These are phyloP conservation scores for Rhynchospora tenuis DNA, from an alignment of 176 grass and related monocot genomes.

Conservation along the genomic window DNA sequence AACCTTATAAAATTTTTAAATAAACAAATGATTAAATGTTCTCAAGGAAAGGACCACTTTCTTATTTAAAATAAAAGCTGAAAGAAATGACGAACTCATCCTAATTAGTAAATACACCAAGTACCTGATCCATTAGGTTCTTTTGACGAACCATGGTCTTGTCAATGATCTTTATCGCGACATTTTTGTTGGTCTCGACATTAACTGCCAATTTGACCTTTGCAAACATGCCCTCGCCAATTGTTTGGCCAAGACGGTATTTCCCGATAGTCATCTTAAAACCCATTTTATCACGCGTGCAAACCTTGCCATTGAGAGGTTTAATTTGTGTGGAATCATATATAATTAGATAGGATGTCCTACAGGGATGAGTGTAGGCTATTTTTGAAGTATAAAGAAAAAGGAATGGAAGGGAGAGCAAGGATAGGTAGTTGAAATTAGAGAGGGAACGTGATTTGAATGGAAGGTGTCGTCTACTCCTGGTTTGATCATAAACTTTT, in stretches of 20 bases:
- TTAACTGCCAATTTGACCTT: conserved; percentile 59
- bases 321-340: neutral
- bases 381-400: neutral
- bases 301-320: neutral
- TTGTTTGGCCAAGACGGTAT: conserved; percentile 51
- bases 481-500: conserved; percentile 18
- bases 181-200: conserved; percentile 30
- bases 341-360: neutral
- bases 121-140: conserved; percentile 58
- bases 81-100: neutral
- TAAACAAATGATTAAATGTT: neutral
- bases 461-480: conserved; percentile 32
- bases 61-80: neutral
- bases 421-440: conserved; percentile 36
- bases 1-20: conserved; percentile 31
- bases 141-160: conserved; percentile 43
- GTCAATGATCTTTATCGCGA: conserved; percentile 69
- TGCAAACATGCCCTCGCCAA: conserved; percentile 66
- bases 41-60: neutral
- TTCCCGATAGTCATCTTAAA: conserved; percentile 36
- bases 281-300: conserved; percentile 28
- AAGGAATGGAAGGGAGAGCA: neutral
- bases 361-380: neutral
- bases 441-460: conserved; percentile 34
- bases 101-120: neutral